Evolutionary conservation across 108 stramenopile species (phyloP).

Genomic region (Nitzschia sp.): DNA sequence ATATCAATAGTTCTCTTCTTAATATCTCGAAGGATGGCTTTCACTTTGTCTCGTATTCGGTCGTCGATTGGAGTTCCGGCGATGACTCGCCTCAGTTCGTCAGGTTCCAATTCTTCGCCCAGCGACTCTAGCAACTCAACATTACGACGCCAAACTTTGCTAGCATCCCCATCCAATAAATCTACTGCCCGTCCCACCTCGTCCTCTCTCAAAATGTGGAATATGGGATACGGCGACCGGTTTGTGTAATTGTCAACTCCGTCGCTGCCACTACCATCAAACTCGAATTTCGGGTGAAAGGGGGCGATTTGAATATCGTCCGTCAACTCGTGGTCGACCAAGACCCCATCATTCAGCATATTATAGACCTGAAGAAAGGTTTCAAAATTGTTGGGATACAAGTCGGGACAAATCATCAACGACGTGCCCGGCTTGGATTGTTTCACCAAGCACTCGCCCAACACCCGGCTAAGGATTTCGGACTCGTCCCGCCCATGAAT

Average conservation of each 20-base stretch:
- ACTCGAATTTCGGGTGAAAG: conserved; percentile 80
- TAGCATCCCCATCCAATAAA: conserved; percentile 68
- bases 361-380: conserved; percentile 54
- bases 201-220: conserved; percentile 81
- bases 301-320: conserved; percentile 73
- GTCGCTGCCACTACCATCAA: conserved; percentile 38
- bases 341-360: conserved; percentile 51
- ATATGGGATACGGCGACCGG: conserved; percentile 79
- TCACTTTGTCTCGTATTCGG: not conserved
- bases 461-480: conserved; percentile 42
- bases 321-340: conserved; percentile 49
- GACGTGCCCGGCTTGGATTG: conserved; percentile 53
- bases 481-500: conserved; percentile 57
- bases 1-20: not conserved
- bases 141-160: conserved; percentile 77
- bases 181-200: conserved; percentile 75
- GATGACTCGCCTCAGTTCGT: not conserved
- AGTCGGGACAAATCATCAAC: conserved; percentile 74
- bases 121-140: conserved; percentile 56
- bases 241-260: conserved; percentile 77
- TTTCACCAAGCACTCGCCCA: conserved; percentile 49
- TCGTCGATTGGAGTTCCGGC: not conserved
- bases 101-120: conserved; percentile 25
- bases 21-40: conserved; percentile 1
- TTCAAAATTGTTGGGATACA: conserved; percentile 58